These are phyloP conservation scores for Xylariomycetidae sp. DNA, from an alignment of 2,329 filamentous ascomycete species.

Conservation along the genomic window DNA sequence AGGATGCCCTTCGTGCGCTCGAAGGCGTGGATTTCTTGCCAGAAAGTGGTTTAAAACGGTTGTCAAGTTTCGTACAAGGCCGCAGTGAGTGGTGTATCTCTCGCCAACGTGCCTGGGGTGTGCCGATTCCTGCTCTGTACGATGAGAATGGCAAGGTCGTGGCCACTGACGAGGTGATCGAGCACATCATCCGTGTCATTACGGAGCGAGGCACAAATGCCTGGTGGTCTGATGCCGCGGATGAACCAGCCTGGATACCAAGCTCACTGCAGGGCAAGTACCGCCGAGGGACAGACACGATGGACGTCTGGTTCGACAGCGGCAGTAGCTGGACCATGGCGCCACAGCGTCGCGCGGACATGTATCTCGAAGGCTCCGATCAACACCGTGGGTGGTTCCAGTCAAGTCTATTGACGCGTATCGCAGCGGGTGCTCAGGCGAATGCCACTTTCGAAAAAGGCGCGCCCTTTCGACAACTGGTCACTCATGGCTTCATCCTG, in stretches of 20 bases:
- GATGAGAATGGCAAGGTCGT: slow-evolving; percentile 65
- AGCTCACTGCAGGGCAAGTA: slow-evolving; percentile 54
- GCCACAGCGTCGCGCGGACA: slow-evolving; percentile 58
- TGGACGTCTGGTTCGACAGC: slow-evolving; percentile 99
- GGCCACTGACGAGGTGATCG: slow-evolving; percentile 72
- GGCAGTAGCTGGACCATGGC: slow-evolving; percentile 81
- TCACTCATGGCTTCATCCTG: slow-evolving; percentile 92
- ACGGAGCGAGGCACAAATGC: slow-evolving; percentile 75
- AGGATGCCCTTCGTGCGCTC: slow-evolving; percentile 63
- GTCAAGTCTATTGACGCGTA: slow-evolving; percentile 82
- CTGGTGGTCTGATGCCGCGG: slow-evolving; percentile 81
- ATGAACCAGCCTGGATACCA: slow-evolving; percentile 75
- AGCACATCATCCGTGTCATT: slow-evolving; percentile 78
- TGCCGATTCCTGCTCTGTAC: slow-evolving; percentile 90
- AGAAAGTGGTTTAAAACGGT: slow-evolving; percentile 61
- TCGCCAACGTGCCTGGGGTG: slow-evolving; percentile 89
- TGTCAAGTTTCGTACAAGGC: slow-evolving; percentile 80
- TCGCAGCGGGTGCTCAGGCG: slow-evolving; percentile 53
- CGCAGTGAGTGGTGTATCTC: slow-evolving; percentile 98
- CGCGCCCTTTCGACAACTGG: slow-evolving; percentile 78
- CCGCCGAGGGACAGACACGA: slow-evolving; percentile 80
- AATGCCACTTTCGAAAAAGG: slow-evolving; percentile 27
- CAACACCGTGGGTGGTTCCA: slow-evolving; percentile 99
- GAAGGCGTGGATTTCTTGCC: slow-evolving; percentile 73
- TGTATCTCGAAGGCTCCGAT: slow-evolving; percentile 91